Base-by-base conservation (phyloP, 768 basidiomycete genomes). In the Gelatoporia subvermispora region DNA sequence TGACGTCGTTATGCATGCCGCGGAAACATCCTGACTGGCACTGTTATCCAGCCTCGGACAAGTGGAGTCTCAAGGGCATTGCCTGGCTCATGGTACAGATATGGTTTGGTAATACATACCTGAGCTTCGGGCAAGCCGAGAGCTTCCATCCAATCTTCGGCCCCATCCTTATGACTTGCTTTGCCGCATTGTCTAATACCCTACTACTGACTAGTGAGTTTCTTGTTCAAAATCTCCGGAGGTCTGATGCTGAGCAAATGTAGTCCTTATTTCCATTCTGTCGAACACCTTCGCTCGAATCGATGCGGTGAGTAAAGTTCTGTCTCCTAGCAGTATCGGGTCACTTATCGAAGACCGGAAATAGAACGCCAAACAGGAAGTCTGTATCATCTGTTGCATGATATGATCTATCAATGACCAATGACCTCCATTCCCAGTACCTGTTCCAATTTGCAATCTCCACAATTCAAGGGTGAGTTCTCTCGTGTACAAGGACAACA, bases 261-360 rank as follows among this genome's bases (percentile, higher is more conserved):
- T 42, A 74, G 71, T 94, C 60, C 73, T 95, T 40, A 93, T 95
- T 51, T 93, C 90, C 8, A 89, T 94, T 41, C 68, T 96, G 25
- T 93, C 92, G 4, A 93, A 93, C 62, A 93, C 91, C 0, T 92
- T 91, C 50, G 87, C 88, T 2, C 72, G 78, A 43, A 93, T 78
- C 50, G 86, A 85, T 65, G 76, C 72, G 15, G 79, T 79, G 48
- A 45, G 77, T 63, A 31, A 31, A 13, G 13, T 31, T 24, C 25
- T 37, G 35, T 48, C 25, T 24, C n/a, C 8, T 34, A 8, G 38
- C 24, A 15, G 37, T 20, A 43, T 25, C 31, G 21, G 21, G 8
- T 1, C 42, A 15, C 15, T 41, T 36, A 31, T 39, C 23, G 31
- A 41, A 17, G 42, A 20, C 34, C 8, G 4, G 21, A 11, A 20